phyloP scores from a whole-genome alignment of 352 stramenopile genomes.

The Phytophthora uliginosa region DNA sequence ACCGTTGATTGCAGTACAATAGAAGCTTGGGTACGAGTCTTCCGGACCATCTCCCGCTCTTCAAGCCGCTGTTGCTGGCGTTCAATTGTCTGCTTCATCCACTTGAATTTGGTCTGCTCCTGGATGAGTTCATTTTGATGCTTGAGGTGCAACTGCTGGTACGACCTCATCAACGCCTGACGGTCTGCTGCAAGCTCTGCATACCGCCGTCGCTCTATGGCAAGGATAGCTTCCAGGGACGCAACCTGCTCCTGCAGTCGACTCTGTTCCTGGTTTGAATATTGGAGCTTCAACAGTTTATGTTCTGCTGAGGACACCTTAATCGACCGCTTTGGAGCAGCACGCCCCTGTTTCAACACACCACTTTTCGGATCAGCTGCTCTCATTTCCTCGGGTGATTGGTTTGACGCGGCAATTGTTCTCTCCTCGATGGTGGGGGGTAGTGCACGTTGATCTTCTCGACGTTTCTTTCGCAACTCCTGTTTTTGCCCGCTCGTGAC shows the following conservation, averaged over 20 bases:
- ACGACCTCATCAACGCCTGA: slow-evolving; percentile 39
- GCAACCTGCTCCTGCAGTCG: slow-evolving; percentile 33
- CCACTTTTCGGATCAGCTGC: not conserved
- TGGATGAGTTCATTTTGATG: slow-evolving; percentile 59
- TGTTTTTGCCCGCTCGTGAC: slow-evolving; percentile 14
- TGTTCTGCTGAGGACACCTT: slow-evolving; percentile 25
- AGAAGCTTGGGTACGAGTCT: slow-evolving; percentile 55
- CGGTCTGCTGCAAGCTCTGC: slow-evolving; percentile 37
- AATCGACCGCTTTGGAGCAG: slow-evolving; percentile 12
- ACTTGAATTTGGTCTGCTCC: slow-evolving; percentile 47
- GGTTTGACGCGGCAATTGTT: slow-evolving; percentile 2
- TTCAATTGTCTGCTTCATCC: slow-evolving; percentile 51
- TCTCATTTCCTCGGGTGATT: slow-evolving; percentile 5
- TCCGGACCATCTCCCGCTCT: slow-evolving; percentile 45
- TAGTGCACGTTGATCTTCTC: slow-evolving; percentile 31
- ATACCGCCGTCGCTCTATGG: slow-evolving; percentile 43
- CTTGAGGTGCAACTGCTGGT: slow-evolving; percentile 53
- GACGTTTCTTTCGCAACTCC: slow-evolving; percentile 39
- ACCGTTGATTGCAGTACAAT: slow-evolving; percentile 74
- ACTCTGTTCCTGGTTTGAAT: slow-evolving; percentile 37
- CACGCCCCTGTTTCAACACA: not conserved
- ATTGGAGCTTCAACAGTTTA: slow-evolving; percentile 28
- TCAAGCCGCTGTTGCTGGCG: slow-evolving; percentile 50
- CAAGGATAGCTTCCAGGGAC: slow-evolving; percentile 33
- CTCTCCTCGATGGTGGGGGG: not conserved